phyloP scores from a whole-genome alignment of 75 land plant species.

The Azolla pinnata region DNA sequence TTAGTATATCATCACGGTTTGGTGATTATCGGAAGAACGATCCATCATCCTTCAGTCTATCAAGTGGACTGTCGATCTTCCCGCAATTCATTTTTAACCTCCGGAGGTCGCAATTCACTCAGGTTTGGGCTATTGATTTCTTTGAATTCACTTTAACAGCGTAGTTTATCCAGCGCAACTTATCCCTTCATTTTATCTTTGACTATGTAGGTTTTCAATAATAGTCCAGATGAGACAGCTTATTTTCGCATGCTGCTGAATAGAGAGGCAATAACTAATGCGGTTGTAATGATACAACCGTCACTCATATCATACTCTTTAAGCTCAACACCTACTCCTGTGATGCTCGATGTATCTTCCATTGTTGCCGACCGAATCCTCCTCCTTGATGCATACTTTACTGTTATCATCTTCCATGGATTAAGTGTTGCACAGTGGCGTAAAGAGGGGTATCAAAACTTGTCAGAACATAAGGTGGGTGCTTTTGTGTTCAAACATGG shows the following conservation, averaged over 20 bases:
- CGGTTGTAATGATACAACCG: conserved; percentile 97
- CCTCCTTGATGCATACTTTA: conserved; percentile 81
- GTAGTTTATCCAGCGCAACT: no score
- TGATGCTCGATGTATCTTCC: conserved; percentile 85
- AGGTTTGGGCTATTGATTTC: conserved; percentile 32
- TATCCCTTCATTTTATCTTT: background rate
- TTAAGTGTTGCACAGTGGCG: conserved; percentile 90
- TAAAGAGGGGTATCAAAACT: conserved; percentile 84
- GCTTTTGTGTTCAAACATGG: background rate
- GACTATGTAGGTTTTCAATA: conserved; percentile 70
- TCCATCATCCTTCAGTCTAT: conserved; percentile 70
- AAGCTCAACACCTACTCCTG: conserved; percentile 74
- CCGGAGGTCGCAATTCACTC: conserved; percentile 92
- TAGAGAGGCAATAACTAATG: conserved; percentile 82
- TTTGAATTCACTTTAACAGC: background rate
- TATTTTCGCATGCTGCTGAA: conserved; percentile 83
- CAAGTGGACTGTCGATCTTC: conserved; percentile 71
- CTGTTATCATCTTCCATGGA: conserved; percentile 91
- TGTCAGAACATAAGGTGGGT: conserved; percentile 73
- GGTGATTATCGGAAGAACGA: conserved; percentile 85
- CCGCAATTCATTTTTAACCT: conserved; percentile 93
- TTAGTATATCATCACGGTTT: conserved; percentile 69
- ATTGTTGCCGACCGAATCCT: conserved; percentile 84
- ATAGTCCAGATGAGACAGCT: conserved; percentile 99
- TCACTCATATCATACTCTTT: conserved; percentile 89